Conservation (phyloP, 2,329 filamentous ascomycete genomes). For the Microdochium paspali region DNA sequence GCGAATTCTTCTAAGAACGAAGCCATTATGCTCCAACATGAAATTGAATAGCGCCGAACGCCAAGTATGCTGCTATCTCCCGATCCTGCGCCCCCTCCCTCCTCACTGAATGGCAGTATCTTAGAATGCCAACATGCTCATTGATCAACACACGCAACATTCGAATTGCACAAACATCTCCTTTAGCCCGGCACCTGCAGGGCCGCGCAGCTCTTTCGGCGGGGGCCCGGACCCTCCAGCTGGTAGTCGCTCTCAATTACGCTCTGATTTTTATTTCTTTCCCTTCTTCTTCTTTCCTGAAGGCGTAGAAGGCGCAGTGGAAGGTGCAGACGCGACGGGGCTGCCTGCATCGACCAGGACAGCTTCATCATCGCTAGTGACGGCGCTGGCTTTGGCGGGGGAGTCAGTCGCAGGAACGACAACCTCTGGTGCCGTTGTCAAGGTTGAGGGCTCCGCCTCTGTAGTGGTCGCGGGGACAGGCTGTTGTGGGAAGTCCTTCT, state of each 20-base stretch:
- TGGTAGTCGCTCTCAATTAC: conserved; percentile 18
- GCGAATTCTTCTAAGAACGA: too few species aligned
- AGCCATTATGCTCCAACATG: too few species aligned
- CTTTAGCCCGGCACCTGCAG: too few species aligned
- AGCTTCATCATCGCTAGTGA: conserved; percentile 57
- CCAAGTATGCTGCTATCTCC: too few species aligned
- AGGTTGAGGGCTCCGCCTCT: not conserved
- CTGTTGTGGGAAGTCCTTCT: conserved; percentile 76
- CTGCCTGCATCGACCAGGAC: conserved; percentile 60
- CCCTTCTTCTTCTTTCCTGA: conserved; percentile 48
- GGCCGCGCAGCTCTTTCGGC: too few species aligned
- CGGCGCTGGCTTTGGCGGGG: conserved; percentile 22
- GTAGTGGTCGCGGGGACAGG: conserved; percentile 50
- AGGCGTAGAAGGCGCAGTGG: conserved; percentile 27
- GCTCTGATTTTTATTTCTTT: too few species aligned
- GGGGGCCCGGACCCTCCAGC: not conserved
- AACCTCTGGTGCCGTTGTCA: conserved; percentile 17
- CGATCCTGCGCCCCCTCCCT: too few species aligned
- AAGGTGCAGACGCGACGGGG: conserved; percentile 22
- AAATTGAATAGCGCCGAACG: too few species aligned
- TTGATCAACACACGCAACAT: too few species aligned
- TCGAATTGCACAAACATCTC: too few species aligned
- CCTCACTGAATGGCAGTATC: too few species aligned
- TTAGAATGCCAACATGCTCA: too few species aligned
- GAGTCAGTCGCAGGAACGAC: conserved; percentile 21